A percentile compares a stretch with the other conserved stretches of the same genome.
These are phyloP conservation scores for Yamadazyma mexicana DNA, from an alignment of 1,139 yeast genomes.

Conservation along the genomic window DNA sequence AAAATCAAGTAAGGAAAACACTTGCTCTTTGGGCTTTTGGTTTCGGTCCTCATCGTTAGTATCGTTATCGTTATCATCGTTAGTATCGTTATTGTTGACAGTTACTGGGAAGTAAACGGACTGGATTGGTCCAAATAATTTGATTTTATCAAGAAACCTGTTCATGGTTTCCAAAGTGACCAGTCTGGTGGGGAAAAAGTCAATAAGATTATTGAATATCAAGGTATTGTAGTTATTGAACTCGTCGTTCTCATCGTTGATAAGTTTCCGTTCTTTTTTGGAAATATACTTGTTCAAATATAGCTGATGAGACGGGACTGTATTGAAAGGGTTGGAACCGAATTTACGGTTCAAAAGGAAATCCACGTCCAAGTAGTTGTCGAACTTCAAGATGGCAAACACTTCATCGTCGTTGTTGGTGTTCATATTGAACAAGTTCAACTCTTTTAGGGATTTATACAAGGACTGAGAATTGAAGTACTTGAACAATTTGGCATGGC, in stretches of 20 bases:
- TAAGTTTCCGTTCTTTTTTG: slow-evolving; percentile 24
- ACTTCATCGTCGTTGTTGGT: slow-evolving; percentile 18
- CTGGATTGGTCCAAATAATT: slow-evolving; percentile 41
- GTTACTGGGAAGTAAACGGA: slow-evolving; percentile 43
- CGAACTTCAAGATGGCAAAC: slow-evolving; percentile 38
- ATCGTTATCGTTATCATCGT: slow-evolving; percentile 13
- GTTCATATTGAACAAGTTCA: slow-evolving; percentile 26
- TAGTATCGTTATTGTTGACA: background rate
- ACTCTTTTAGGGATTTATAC: slow-evolving; percentile 27
- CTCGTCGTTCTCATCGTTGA: slow-evolving; percentile 13
- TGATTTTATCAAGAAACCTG: slow-evolving; percentile 31
- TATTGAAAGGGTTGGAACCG: slow-evolving; percentile 35
- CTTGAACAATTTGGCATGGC: slow-evolving; percentile 20
- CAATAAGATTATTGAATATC: slow-evolving; percentile 44
- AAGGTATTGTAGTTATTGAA: slow-evolving; percentile 37
- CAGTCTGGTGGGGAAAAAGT: slow-evolving; percentile 24
- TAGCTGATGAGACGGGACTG: slow-evolving; percentile 19
- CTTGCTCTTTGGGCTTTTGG: no score
- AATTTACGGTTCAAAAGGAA: slow-evolving; percentile 21
- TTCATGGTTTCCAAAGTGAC: slow-evolving; percentile 19
- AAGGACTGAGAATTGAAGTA: slow-evolving; percentile 26
- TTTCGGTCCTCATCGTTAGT: slow-evolving; percentile 10
- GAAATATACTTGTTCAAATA: slow-evolving; percentile 31
- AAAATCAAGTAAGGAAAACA: slow-evolving; percentile 22
- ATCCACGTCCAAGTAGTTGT: slow-evolving; percentile 39